A percentile compares a stretch with the other conserved stretches of the same genome.
Conservation (phyloP, 2,329 filamentous ascomycete species). For the Hypoxylon sp. region DNA sequence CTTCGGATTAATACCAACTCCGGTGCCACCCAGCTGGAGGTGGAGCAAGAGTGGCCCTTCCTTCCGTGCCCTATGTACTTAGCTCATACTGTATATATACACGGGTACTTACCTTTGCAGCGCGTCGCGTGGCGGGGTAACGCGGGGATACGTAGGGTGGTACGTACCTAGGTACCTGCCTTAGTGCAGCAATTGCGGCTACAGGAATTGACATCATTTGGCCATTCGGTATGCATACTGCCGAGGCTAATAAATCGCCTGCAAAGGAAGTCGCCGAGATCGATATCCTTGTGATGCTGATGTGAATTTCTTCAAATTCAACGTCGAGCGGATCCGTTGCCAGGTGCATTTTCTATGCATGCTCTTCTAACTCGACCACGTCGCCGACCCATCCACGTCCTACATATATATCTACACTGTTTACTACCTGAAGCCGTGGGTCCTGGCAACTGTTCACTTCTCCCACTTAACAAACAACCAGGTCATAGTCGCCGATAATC, state of each 20-base stretch:
- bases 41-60: not conserved
- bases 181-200: constrained; percentile 13
- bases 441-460: not conserved
- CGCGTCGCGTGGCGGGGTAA: constrained; percentile 25
- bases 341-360: not conserved
- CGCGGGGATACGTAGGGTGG: constrained; percentile 6
- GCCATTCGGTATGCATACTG: constrained; percentile 26
- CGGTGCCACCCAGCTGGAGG: not conserved
- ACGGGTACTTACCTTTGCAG: constrained; percentile 1
- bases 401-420: not conserved
- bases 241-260: constrained; percentile 38
- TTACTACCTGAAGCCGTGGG: not conserved
- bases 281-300: constrained; percentile 13
- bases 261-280: constrained; percentile 11
- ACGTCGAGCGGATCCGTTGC: constrained; percentile 4
- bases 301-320: constrained; percentile 21
- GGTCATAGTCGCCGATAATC: not conserved
- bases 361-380: not conserved
- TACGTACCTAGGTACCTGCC: constrained; percentile 29
- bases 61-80: not conserved
- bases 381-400: not conserved
- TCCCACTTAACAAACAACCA: not conserved
- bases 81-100: not conserved
- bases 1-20: constrained; percentile 31
- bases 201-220: constrained; percentile 41